Evolutionary conservation across 2,329 filamentous ascomycete genomes (phyloP), one percentile per base, ranked within the genome.

Genomic region (Aspergillus piperis): DNA sequence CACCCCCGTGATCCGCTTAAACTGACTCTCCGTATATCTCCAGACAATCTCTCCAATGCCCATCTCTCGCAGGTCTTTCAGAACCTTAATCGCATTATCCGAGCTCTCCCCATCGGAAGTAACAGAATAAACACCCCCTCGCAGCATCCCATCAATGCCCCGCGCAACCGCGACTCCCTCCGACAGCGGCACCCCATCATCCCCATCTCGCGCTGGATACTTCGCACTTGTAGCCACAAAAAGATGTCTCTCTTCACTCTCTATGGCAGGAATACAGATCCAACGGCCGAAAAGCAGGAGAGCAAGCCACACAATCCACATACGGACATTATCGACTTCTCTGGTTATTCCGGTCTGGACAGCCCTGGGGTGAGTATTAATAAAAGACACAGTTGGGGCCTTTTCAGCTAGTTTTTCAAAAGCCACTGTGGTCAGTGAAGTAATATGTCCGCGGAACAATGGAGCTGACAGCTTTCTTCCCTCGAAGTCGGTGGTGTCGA

Each of bases 201-300:
- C 50, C 2, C 30, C 30, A 3, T 51, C 13, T 4, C 38, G 11
- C 11, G 58, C 25, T 3, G 32, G 58, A 25, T 53, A 60, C 23
- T 27, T n/a, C n/a, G 36, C 48, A 41, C 48, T 61, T 15, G 58
- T 63, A 11, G 52, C 19, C 11, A 52, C 25, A 38, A 55, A 62
- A 2, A 64, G 32, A 52, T 62, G 54, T 21, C 62, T 49, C 30
- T 60, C 58, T 4, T 30, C 54, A 7, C 54, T 42, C 52, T 54
- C 52, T 8, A 7, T 5, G 2, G 13, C 6, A 3, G 52, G 38
- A n/a, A 54, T 11, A 30, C 23, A 54, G 15, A 54, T 11, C 52
- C 36, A 54, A 15, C 52, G 21, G 3, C 23, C 38, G 17, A 54
- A 13, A 2, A 54, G 23, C n/a, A 32, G n/a, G 8, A 54, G n/a